phyloP scores from a whole-genome alignment of 2,329 filamentous ascomycete genomes.

The Cladosporium sp. region DNA sequence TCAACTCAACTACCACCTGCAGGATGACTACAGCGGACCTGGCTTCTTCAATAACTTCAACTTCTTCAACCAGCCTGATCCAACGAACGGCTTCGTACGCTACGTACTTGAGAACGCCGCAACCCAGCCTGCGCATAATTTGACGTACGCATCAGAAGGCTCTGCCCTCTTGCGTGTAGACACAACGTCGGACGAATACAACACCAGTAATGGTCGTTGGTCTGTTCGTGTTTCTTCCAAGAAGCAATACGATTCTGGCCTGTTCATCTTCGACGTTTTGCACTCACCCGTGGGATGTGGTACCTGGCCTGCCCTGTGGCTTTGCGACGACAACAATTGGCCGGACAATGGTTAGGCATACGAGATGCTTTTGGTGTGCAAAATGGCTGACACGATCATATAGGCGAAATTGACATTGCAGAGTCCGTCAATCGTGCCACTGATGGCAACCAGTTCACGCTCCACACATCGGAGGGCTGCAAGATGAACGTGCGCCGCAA shows the following conservation, averaged over 20 bases:
- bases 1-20: slow-evolving; percentile 23
- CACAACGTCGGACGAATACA: slow-evolving; percentile 16
- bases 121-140: slow-evolving; percentile 22
- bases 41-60: slow-evolving; percentile 49
- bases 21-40: slow-evolving; percentile 37
- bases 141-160: slow-evolving; percentile 26
- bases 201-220: slow-evolving; percentile 28
- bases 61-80: slow-evolving; percentile 46
- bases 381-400: neutral
- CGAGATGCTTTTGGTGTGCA: neutral
- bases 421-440: slow-evolving; percentile 31
- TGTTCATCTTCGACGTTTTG: slow-evolving; percentile 35
- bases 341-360: slow-evolving; percentile 19
- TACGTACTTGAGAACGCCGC: slow-evolving; percentile 32
- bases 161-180: slow-evolving; percentile 28
- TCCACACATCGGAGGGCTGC: slow-evolving; percentile 32
- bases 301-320: slow-evolving; percentile 39
- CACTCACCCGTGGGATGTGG: slow-evolving; percentile 34
- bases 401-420: slow-evolving; percentile 30
- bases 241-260: slow-evolving; percentile 33
- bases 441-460: slow-evolving; percentile 22
- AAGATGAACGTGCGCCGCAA: slow-evolving; percentile 29
- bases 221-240: slow-evolving; percentile 34
- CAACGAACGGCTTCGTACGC: slow-evolving; percentile 49
- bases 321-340: slow-evolving; percentile 41